phyloP scores from a whole-genome alignment of 148 eudicot genomes.

The Camellia lanceoleosa region DNA sequence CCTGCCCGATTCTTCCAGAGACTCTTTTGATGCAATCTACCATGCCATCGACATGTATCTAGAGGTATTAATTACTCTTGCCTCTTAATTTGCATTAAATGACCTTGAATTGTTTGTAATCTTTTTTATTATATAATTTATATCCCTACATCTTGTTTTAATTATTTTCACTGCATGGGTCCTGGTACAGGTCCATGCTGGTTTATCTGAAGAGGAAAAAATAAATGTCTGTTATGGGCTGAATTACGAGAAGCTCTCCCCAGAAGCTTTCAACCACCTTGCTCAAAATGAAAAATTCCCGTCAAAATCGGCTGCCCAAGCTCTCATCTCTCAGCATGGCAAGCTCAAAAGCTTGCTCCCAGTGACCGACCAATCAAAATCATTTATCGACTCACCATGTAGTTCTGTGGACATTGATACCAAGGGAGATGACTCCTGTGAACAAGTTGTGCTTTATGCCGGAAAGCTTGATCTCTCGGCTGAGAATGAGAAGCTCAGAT shows the following conservation, averaged over 20 bases:
- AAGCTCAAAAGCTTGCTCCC: constrained; percentile 52
- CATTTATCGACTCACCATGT: constrained; percentile 32
- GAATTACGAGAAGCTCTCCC: constrained; percentile 67
- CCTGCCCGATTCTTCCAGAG: constrained; percentile 67
- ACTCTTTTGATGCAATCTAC: constrained; percentile 62
- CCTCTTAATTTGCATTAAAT: not conserved
- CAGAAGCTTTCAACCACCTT: constrained; percentile 49
- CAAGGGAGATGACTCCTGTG: constrained; percentile 25
- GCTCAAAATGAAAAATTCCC: constrained; percentile 57
- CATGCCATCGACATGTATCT: constrained; percentile 68
- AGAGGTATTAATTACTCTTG: constrained; percentile 45
- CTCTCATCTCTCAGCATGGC: constrained; percentile 49
- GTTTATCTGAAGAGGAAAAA: constrained; percentile 61
- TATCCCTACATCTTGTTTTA: not conserved
- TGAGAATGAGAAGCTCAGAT: constrained; percentile 60
- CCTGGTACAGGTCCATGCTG: constrained; percentile 54
- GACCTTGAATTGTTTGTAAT: not conserved
- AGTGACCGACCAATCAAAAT: constrained; percentile 23
- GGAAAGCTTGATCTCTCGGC: constrained; percentile 35
- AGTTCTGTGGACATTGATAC: constrained; percentile 11
- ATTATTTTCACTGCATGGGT: not conserved
- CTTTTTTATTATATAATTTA: not conserved
- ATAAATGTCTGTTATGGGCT: constrained; percentile 47
- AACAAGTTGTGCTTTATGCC: constrained; percentile 42
- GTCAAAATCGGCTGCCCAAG: constrained; percentile 47